These are phyloP conservation scores for Lactifluus subvellereus DNA, from an alignment of 768 basidiomycete genomes.

Conservation along the genomic window DNA sequence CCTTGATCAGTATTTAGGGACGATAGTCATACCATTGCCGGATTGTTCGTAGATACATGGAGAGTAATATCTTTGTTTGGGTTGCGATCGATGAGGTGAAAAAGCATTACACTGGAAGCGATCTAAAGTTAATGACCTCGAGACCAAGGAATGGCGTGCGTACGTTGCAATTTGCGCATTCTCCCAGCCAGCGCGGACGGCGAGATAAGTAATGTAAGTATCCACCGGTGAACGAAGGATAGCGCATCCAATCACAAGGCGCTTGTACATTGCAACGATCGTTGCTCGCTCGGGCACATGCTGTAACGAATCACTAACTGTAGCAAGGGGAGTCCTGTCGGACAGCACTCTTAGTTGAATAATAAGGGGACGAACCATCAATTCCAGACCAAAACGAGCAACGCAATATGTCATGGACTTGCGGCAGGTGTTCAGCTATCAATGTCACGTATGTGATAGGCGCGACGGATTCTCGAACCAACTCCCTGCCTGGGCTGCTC, in stretches of 20 bases:
- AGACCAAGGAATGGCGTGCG: slow-evolving; percentile 16
- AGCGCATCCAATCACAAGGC: slow-evolving; percentile 66
- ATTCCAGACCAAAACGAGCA: slow-evolving; percentile 75
- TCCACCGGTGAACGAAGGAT: slow-evolving; percentile 74
- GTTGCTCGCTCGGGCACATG: slow-evolving; percentile 68
- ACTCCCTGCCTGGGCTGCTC: slow-evolving; percentile 51
- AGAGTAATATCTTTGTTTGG: slow-evolving; percentile 73
- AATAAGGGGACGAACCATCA: slow-evolving; percentile 43
- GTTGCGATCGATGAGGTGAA: slow-evolving; percentile 65
- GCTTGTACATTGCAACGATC: slow-evolving; percentile 66
- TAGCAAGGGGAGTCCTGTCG: slow-evolving; percentile 11
- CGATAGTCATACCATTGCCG: slow-evolving; percentile 56
- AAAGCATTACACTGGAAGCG: slow-evolving; percentile 60
- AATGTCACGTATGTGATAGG: slow-evolving; percentile 64
- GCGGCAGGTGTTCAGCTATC: slow-evolving; percentile 51
- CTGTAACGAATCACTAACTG: slow-evolving; percentile 67
- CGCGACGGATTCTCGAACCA: slow-evolving; percentile 36
- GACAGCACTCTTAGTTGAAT: background rate
- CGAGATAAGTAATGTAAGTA: slow-evolving; percentile 79
- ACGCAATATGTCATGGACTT: slow-evolving; percentile 65
- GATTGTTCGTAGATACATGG: slow-evolving; percentile 76
- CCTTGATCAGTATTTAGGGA: background rate
- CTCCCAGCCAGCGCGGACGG: slow-evolving; percentile 76
- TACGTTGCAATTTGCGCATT: slow-evolving; percentile 74
- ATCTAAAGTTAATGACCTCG: slow-evolving; percentile 9